phyloP scores from a whole-genome alignment of 2,329 filamentous ascomycete genomes.

The Phyllosticta citriasiana region DNA sequence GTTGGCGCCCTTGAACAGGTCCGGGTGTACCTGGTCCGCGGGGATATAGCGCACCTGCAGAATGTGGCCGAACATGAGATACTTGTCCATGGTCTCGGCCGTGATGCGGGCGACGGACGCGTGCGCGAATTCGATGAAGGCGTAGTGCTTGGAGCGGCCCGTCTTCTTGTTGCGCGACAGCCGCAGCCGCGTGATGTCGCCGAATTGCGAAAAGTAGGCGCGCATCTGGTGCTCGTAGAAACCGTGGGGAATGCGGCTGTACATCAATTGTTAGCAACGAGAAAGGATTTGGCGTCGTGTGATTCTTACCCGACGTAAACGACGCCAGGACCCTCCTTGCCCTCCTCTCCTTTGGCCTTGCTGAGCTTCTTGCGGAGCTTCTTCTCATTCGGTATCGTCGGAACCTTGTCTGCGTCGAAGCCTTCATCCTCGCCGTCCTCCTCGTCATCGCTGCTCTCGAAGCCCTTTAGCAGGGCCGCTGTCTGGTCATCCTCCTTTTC shows the following conservation, averaged over 20 bases:
- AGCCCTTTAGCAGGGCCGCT: constrained; percentile 41
- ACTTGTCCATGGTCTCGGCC: constrained; percentile 94
- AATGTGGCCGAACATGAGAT: constrained; percentile 89
- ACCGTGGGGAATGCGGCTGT: constrained; percentile 72
- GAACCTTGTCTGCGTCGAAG: constrained; percentile 27
- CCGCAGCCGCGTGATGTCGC: constrained; percentile 65
- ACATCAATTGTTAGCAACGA: constrained; percentile 1
- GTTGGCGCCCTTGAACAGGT: constrained; percentile 85
- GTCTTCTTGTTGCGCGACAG: constrained; percentile 89
- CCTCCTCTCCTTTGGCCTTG: constrained; percentile 37
- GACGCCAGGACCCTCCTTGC: constrained; percentile 56
- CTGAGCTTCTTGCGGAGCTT: constrained; percentile 34
- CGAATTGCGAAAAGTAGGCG: constrained; percentile 90
- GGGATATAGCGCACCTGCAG: constrained; percentile 77
- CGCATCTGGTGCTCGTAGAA: constrained; percentile 97
- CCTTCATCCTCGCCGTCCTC: constrained; percentile 29
- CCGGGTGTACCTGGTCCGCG: constrained; percentile 64
- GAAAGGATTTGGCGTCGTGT: neutral
- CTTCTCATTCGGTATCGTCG: constrained; percentile 22
- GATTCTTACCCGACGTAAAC: constrained; percentile 64
- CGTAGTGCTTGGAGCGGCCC: constrained; percentile 84
- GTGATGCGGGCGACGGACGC: constrained; percentile 81
- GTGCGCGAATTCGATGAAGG: constrained; percentile 79
- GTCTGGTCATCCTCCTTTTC: constrained; percentile 37
- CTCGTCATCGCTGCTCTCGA: constrained; percentile 37